A percentile compares a stretch with the other conserved stretches of the same genome.
Conservation (phyloP, 2,329 filamentous ascomycete species). For the Colletotrichum siamense region DNA sequence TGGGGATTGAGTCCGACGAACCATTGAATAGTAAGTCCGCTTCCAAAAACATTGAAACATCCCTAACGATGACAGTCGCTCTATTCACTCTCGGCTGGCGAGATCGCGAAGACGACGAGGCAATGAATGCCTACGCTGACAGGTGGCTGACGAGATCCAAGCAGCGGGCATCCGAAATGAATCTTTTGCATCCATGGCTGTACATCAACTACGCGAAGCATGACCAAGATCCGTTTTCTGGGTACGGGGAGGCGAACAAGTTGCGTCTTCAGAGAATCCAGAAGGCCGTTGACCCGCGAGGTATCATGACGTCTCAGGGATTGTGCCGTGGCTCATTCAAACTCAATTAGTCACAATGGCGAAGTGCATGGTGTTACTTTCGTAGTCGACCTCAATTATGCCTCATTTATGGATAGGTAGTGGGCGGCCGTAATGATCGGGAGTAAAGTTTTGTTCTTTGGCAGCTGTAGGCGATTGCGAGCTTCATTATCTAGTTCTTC, state of each 20-base stretch:
- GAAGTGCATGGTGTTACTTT: fast-evolving
- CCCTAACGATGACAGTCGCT: neutral
- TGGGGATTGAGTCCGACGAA: neutral
- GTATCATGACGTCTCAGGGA: neutral
- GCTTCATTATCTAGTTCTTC: fast-evolving
- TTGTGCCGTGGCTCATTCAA: neutral
- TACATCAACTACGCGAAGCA: constrained; percentile 50
- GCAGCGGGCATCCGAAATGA: constrained; percentile 21
- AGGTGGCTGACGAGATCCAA: neutral
- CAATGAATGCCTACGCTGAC: neutral
- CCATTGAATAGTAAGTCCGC: neutral
- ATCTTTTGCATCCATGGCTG: constrained; percentile 17
- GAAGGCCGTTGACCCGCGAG: neutral
- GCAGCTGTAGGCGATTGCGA: neutral
- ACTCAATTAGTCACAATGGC: neutral
- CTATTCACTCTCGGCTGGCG: neutral
- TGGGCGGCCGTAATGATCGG: neutral
- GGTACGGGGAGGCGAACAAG: constrained; percentile 42
- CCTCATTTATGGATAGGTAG: neutral
- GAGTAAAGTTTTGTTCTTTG: neutral
- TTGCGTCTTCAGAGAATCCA: neutral
- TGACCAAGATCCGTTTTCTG: constrained; percentile 41
- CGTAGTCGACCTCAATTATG: fast-evolving
- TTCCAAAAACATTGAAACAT: fast-evolving
- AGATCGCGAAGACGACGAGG: neutral